Evolutionary conservation across 1,284 basidiomycete species (phyloP).

Genomic region (Ganoderma sinense): DNA sequence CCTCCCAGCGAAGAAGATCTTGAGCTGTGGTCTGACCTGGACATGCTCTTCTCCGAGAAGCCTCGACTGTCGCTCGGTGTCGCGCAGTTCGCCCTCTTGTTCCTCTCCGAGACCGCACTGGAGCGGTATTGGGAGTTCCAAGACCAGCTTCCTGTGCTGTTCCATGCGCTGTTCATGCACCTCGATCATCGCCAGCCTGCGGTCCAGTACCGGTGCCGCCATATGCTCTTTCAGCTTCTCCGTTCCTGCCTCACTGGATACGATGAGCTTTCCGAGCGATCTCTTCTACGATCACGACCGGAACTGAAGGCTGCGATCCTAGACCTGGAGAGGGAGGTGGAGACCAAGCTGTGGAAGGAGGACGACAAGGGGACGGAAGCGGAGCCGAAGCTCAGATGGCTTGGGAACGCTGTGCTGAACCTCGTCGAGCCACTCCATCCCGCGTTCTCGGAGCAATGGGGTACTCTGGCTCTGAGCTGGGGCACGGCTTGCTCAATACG

Average conservation of each 20-base stretch:
- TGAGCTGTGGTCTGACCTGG: slow-evolving; percentile 77
- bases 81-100: slow-evolving; percentile 89
- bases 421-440: slow-evolving; percentile 78
- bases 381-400: slow-evolving; percentile 72
- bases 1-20: slow-evolving; percentile 77
- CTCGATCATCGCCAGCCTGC: slow-evolving; percentile 80
- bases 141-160: slow-evolving; percentile 74
- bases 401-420: slow-evolving; percentile 73
- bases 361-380: slow-evolving; percentile 64
- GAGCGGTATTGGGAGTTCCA: slow-evolving; percentile 82
- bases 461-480: slow-evolving; percentile 84
- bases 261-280: slow-evolving; percentile 67
- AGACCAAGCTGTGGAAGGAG: slow-evolving; percentile 75
- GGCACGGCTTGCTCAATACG: slow-evolving; percentile 89
- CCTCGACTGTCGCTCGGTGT: slow-evolving; percentile 75
- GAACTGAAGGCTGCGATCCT: slow-evolving; percentile 60
- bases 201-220: slow-evolving; percentile 74
- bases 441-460: slow-evolving; percentile 79
- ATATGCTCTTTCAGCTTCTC: slow-evolving; percentile 82
- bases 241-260: slow-evolving; percentile 82
- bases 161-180: slow-evolving; percentile 87
- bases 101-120: slow-evolving; percentile 84
- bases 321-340: slow-evolving; percentile 66
- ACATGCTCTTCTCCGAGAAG: slow-evolving; percentile 76
- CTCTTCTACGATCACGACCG: slow-evolving; percentile 52